A percentile compares a stretch with the other conserved stretches of the same genome.
Evolutionary conservation across 495 filamentous ascomycete species (phyloP).

Genomic region (Lophiostoma macrostomum): DNA sequence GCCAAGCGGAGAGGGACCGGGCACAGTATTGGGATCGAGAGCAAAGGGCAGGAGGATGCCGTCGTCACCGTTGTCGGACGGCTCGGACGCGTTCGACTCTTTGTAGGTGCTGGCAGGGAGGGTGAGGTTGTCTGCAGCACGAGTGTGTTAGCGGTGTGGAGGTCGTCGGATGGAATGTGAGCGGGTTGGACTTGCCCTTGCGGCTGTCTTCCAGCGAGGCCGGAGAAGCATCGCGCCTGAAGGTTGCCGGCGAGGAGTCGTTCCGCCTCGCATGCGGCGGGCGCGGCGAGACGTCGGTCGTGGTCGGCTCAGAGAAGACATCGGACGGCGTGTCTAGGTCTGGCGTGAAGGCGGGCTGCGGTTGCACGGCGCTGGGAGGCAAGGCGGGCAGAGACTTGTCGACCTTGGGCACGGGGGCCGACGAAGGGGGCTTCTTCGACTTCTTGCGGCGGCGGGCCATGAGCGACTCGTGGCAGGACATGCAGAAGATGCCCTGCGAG

Average conservation of each 20-base stretch:
- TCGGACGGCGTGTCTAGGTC: slow-evolving; percentile 70
- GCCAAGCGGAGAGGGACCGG: slow-evolving; percentile 50
- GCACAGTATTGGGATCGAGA: slow-evolving; percentile 74
- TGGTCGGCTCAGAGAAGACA: slow-evolving; percentile 60
- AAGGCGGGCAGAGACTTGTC: slow-evolving; percentile 95
- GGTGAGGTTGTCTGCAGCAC: slow-evolving; percentile 54
- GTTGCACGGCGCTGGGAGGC: slow-evolving; percentile 62
- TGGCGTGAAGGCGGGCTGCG: slow-evolving; percentile 56
- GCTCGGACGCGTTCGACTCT: slow-evolving; percentile 67
- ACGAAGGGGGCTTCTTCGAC: slow-evolving; percentile 56
- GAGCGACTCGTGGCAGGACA: slow-evolving; percentile 98
- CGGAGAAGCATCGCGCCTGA: slow-evolving; percentile 41
- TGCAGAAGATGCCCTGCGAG: slow-evolving; percentile 98
- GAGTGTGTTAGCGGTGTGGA: slow-evolving; percentile 9
- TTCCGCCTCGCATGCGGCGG: slow-evolving; percentile 48
- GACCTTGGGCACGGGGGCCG: slow-evolving; percentile 60
- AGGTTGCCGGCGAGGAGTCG: slow-evolving; percentile 36
- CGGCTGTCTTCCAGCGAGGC: slow-evolving; percentile 34
- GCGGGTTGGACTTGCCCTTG: slow-evolving; percentile 36
- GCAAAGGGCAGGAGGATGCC: slow-evolving; percentile 88
- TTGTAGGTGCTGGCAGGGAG: slow-evolving; percentile 75
- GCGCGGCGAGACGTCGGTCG: slow-evolving; percentile 66
- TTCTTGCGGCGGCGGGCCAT: slow-evolving; percentile 96
- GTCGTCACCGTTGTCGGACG: slow-evolving; percentile 62
- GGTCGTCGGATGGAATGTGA: no score